Evolutionary conservation across 352 stramenopile genomes (phyloP).

Genomic region (Globisporangium mamillatum): DNA sequence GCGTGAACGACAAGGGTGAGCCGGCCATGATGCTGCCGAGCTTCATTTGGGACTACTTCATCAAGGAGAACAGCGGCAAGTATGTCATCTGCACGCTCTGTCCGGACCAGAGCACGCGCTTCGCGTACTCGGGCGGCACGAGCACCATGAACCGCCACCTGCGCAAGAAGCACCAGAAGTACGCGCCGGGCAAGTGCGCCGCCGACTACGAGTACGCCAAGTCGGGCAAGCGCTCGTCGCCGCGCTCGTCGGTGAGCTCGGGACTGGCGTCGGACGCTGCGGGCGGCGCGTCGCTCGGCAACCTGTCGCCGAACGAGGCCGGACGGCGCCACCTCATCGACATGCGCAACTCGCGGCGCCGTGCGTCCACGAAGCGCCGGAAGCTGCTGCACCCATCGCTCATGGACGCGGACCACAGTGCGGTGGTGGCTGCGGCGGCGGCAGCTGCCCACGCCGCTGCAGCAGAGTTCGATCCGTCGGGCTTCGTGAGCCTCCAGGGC

Average conservation of each 20-base stretch:
- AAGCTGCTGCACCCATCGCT: constrained; percentile 37
- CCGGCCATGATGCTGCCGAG: constrained; percentile 63
- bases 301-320: constrained; percentile 43
- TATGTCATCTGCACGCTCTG: constrained; percentile 79
- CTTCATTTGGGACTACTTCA: constrained; percentile 87
- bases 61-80: constrained; percentile 73
- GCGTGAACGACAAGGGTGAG: constrained; percentile 52
- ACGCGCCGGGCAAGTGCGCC: constrained; percentile 63
- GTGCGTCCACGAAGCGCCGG: constrained; percentile 40
- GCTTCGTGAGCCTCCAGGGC: constrained; percentile 49
- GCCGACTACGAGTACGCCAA: constrained; percentile 68
- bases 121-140: constrained; percentile 80
- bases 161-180: constrained; percentile 82
- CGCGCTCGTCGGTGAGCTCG: constrained; percentile 10
- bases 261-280: constrained; percentile 23
- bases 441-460: constrained; percentile 7
- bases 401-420: constrained; percentile 27
- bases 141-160: constrained; percentile 85
- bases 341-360: constrained; percentile 46
- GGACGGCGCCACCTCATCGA: constrained; percentile 56
- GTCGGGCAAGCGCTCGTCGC: constrained; percentile 10
- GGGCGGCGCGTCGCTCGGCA: constrained; percentile 23
- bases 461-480: constrained; percentile 63
- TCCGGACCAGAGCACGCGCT: constrained; percentile 59
- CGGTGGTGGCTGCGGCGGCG: constrained; percentile 9